A percentile compares a stretch with the other conserved stretches of the same genome.
Conservation (phyloP, 352 stramenopile species). For the Pythium brachiatum region DNA sequence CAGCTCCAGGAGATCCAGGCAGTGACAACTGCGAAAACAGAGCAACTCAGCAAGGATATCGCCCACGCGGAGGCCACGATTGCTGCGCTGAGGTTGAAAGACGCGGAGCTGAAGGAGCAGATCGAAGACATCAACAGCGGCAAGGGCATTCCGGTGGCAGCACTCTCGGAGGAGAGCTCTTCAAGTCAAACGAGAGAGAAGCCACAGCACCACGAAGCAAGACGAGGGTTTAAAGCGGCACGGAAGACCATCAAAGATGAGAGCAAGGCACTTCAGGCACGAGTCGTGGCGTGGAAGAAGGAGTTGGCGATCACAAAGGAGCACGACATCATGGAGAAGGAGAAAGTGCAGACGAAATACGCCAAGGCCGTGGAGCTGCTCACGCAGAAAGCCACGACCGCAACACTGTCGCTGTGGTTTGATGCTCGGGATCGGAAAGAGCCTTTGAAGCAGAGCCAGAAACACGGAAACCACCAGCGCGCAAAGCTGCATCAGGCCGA, state of each 20-base stretch:
- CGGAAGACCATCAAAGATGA: constrained; percentile 48
- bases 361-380: constrained; percentile 15
- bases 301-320: constrained; percentile 31
- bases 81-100: constrained; percentile 24
- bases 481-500: constrained; percentile 2
- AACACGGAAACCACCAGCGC: constrained; percentile 7
- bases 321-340: constrained; percentile 23
- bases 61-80: constrained; percentile 12
- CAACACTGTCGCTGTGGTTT: constrained; percentile 16
- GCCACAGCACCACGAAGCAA: constrained; percentile 28
- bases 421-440: constrained; percentile 14
- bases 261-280: constrained; percentile 33
- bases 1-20: constrained; percentile 17
- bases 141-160: constrained; percentile 14
- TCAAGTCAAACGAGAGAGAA: constrained; percentile 2
- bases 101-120: constrained; percentile 34
- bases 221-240: constrained; percentile 39
- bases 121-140: constrained; percentile 70
- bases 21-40: constrained; percentile 10
- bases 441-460: not conserved
- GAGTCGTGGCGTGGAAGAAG: constrained; percentile 29
- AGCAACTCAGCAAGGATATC: constrained; percentile 23
- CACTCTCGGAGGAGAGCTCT: not conserved
- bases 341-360: constrained; percentile 15
- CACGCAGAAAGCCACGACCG: constrained; percentile 14